Base-by-base conservation (phyloP, 768 basidiomycete species). In the Pleurotus sapidus region DNA sequence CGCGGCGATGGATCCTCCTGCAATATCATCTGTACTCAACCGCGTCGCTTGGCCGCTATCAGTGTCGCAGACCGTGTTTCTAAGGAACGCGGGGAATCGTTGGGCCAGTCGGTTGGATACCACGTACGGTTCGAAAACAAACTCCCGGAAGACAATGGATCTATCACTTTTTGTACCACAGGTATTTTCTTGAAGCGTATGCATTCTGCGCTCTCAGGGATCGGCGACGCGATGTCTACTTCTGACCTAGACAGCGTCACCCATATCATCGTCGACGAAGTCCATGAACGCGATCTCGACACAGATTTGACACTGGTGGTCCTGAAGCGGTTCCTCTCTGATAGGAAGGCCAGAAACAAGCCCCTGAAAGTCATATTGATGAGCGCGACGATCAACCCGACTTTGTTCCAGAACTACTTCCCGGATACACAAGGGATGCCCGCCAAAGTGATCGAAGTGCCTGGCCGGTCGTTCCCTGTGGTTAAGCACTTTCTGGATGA, bases 321-420 rank as follows among this genome's bases (percentile, higher is more conserved):
- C 4, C 80, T 98, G 55, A 95, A 95, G 70, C 84, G 91, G 20
- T 71, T 95, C 20, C 71, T 95, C 65, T 82, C 79, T 5, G 87
- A 93, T 57, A 84, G 94, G 62, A 87, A 82, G 67, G 75, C 82
- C 5, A 81, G 82, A 60, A 80, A 82, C 9, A 82, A 86, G 47
- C 86, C 90, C 2, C 72, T 98, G 70, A 95, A 94, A 70, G 78
- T 98, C 61, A 73, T 97, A 43, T 81, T 98, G 56, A 97, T 98
- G 95, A 95, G 92, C 65, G 95, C 95, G 7, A 98, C 95, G 45
- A 93, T 98, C 67, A 92, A 97, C 64, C 90, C 95, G 7, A 82
- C 82, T 0, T 79, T 96, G 23, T 98, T 97, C 82, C 88, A 91
- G 66, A 74, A 80, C 9, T 98, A 98, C 74, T 98, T 98, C 76